phyloP scores from a whole-genome alignment of 2,329 filamentous ascomycete species.

The Didymella sp. region DNA sequence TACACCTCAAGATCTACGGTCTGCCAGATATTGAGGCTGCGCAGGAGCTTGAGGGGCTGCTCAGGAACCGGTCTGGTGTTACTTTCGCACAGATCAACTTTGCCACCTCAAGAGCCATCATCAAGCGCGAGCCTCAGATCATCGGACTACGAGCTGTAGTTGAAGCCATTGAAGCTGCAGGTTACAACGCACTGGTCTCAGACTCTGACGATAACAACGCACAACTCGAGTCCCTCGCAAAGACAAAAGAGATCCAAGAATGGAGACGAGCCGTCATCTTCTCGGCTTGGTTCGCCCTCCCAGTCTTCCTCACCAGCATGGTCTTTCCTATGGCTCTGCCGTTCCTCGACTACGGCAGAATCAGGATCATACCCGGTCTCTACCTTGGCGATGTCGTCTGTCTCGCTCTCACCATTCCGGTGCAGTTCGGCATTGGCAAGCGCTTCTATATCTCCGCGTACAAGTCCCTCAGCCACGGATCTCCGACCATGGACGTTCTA shows the following conservation, averaged over 20 bases:
- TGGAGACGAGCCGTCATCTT: slow-evolving; percentile 84
- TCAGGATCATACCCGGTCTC: slow-evolving; percentile 73
- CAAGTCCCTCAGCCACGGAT: slow-evolving; percentile 87
- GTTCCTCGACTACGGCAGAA: slow-evolving; percentile 75
- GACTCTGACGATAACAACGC: slow-evolving; percentile 96
- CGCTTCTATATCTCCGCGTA: slow-evolving; percentile 94
- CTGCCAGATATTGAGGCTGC: slow-evolving; percentile 75
- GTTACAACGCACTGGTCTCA: slow-evolving; percentile 87
- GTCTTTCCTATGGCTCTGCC: slow-evolving; percentile 85
- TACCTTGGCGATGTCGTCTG: slow-evolving; percentile 90
- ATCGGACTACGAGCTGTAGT: slow-evolving; percentile 84
- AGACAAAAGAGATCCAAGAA: slow-evolving; percentile 94
- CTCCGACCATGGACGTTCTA: slow-evolving; percentile 97
- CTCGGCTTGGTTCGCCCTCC: slow-evolving; percentile 82
- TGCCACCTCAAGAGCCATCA: slow-evolving; percentile 73
- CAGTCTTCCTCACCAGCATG: slow-evolving; percentile 94
- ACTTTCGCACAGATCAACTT: slow-evolving; percentile 76
- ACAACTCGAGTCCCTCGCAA: slow-evolving; percentile 92
- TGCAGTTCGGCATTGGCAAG: slow-evolving; percentile 95
- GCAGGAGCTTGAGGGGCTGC: slow-evolving; percentile 70
- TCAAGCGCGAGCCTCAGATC: slow-evolving; percentile 74
- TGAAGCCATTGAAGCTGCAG: slow-evolving; percentile 78
- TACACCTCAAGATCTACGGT: slow-evolving; percentile 87
- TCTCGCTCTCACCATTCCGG: slow-evolving; percentile 82
- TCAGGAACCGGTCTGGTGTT: slow-evolving; percentile 73